A percentile compares a stretch with the other conserved stretches of the same genome.
These are phyloP conservation scores for Pugionium cornutum DNA, from an alignment of 345 rosid genomes.

Conservation along the genomic window DNA sequence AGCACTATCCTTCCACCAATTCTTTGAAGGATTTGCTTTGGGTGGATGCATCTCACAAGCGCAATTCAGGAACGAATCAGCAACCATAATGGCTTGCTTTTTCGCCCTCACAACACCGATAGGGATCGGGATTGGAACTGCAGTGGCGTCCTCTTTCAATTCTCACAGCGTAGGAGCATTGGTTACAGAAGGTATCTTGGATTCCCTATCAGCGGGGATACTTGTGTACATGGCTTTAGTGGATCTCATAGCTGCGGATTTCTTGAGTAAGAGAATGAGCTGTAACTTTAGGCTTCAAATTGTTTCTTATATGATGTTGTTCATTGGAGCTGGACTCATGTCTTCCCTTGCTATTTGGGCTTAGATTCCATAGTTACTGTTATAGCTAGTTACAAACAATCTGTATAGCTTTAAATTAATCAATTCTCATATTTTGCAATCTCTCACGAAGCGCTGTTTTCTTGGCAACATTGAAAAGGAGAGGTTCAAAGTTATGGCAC, in stretches of 20 bases:
- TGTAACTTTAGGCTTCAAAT: slow-evolving; percentile 83
- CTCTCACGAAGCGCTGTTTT: too few species aligned
- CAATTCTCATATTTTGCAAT: too few species aligned
- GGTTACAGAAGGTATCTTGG: slow-evolving; percentile 72
- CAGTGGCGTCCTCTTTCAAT: slow-evolving; percentile 62
- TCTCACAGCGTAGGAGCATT: slow-evolving; percentile 62
- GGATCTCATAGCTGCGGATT: slow-evolving; percentile 93
- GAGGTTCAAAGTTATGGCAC: too few species aligned
- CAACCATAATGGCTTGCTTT: slow-evolving; percentile 74
- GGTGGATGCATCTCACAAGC: slow-evolving; percentile 98
- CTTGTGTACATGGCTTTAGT: slow-evolving; percentile 95
- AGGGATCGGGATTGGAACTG: slow-evolving; percentile 71
- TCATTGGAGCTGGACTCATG: slow-evolving; percentile 89
- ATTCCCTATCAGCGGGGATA: slow-evolving; percentile 84
- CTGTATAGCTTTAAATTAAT: neutral
- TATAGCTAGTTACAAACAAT: neutral
- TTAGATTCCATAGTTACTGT: slow-evolving; percentile 35
- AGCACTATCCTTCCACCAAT: slow-evolving; percentile 90
- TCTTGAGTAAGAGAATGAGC: slow-evolving; percentile 84
- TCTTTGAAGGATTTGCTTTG: slow-evolving; percentile 94
- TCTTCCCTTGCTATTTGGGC: slow-evolving; percentile 85
- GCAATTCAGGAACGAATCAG: slow-evolving; percentile 56
- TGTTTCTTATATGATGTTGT: slow-evolving; percentile 68
- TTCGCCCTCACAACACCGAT: slow-evolving; percentile 80
- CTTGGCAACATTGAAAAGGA: too few species aligned